These are phyloP conservation scores for Thelonectria discophora DNA, from an alignment of 2,329 filamentous ascomycete genomes.

Conservation along the genomic window DNA sequence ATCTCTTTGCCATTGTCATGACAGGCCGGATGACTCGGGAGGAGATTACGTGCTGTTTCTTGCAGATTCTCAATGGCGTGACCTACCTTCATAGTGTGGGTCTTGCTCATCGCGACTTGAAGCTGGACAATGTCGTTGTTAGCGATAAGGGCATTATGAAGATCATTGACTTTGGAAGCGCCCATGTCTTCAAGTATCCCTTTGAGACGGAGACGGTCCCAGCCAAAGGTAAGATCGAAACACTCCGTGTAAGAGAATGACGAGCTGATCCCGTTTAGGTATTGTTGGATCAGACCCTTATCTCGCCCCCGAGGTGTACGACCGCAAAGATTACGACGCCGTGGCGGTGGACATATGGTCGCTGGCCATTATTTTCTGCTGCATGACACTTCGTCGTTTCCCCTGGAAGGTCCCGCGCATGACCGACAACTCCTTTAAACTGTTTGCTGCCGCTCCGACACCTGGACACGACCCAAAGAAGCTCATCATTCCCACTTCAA, in stretches of 20 bases:
- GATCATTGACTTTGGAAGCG: constrained; percentile 98
- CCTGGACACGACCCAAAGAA: constrained; percentile 72
- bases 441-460: constrained; percentile 88
- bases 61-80: constrained; percentile 94
- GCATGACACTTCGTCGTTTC: constrained; percentile 94
- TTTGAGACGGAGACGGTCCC: constrained; percentile 76
- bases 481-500: constrained; percentile 55
- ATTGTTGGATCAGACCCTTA: constrained; percentile 91
- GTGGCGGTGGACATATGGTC: constrained; percentile 98
- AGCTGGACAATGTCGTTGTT: constrained; percentile 97
- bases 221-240: constrained; percentile 47
- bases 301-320: constrained; percentile 95
- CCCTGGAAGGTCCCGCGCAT: constrained; percentile 95
- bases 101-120: constrained; percentile 91
- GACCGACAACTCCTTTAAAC: constrained; percentile 92
- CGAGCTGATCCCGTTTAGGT: constrained; percentile 49
- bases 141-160: constrained; percentile 98
- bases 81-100: constrained; percentile 96
- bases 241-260: neutral
- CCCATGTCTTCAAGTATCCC: constrained; percentile 95
- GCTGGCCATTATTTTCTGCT: constrained; percentile 97
- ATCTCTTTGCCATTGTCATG: constrained; percentile 98
- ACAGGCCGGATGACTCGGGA: constrained; percentile 95
- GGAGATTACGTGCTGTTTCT: constrained; percentile 88
- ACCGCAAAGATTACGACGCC: constrained; percentile 91